Percentiles rank a stretch among this genome's conserved stretches.
These are phyloP conservation scores for Silene vulgaris DNA, from an alignment of 179 eudicot species.

Conservation along the genomic window DNA sequence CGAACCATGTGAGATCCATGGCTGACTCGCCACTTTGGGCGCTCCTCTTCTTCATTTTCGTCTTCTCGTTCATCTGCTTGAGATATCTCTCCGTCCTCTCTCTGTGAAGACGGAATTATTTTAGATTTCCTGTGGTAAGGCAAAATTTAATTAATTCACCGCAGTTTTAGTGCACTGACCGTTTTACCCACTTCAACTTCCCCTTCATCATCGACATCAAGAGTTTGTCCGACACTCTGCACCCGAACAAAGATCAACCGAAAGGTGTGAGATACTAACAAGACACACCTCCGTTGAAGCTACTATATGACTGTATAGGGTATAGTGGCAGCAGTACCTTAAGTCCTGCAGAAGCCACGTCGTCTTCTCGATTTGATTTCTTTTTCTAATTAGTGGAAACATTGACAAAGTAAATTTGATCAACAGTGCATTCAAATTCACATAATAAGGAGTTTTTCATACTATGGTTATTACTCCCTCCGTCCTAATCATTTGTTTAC, in stretches of 20 bases:
- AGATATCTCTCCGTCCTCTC: conserved; percentile 20
- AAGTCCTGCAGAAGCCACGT: conserved; percentile 31
- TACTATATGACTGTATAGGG: not conserved
- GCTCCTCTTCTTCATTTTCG: conserved; percentile 20
- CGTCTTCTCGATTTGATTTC: conserved; percentile 28
- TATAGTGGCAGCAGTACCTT: conserved; percentile 18
- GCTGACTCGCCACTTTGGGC: conserved; percentile 24
- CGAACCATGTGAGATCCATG: conserved; percentile 47
- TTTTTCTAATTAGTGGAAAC: conserved; percentile 24
- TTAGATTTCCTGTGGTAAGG: too few species aligned
- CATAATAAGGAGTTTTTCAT: not conserved
- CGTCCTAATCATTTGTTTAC: too few species aligned
- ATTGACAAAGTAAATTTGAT: not conserved
- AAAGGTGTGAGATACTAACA: not conserved
- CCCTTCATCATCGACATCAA: conserved; percentile 17
- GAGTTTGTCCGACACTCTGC: conserved; percentile 20
- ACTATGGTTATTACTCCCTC: not conserved
- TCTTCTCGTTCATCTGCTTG: conserved; percentile 8
- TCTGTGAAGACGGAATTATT: conserved; percentile 14
- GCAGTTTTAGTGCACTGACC: not conserved
- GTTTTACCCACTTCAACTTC: not conserved
- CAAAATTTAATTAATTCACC: not conserved
- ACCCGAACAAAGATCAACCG: not conserved
- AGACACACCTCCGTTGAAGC: not conserved
- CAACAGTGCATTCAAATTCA: not conserved